Percentiles rank a stretch among this genome's conserved stretches.
These are phyloP conservation scores for Cladorrhinum sp. DNA, from an alignment of 2,329 filamentous ascomycete genomes.

Conservation along the genomic window DNA sequence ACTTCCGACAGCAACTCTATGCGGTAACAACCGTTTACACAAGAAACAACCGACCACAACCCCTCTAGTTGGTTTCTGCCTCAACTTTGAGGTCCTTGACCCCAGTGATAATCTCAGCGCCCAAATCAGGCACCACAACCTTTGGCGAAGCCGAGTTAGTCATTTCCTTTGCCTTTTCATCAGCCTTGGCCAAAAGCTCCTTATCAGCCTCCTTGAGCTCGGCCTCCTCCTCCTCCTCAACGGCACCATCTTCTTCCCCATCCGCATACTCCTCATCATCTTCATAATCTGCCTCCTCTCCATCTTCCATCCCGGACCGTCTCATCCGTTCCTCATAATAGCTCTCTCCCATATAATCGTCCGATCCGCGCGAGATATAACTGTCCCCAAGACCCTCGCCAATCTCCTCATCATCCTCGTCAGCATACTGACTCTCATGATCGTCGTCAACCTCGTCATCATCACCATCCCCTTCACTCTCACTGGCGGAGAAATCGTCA, in stretches of 20 bases:
- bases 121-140: constrained; percentile 42
- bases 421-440: constrained; percentile 33
- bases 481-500: constrained; percentile 84
- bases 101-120: constrained; percentile 59
- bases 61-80: constrained; percentile 32
- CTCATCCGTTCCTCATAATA: constrained; percentile 43
- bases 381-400: constrained; percentile 45
- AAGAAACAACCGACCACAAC: not conserved
- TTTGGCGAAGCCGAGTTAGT: constrained; percentile 12
- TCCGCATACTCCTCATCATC: constrained; percentile 32
- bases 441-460: constrained; percentile 36
- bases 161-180: constrained; percentile 19
- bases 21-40: constrained; percentile 5
- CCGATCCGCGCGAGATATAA: constrained; percentile 39
- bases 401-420: constrained; percentile 41
- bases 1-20: not conserved
- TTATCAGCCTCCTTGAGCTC: constrained; percentile 38
- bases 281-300: constrained; percentile 37
- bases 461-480: constrained; percentile 56
- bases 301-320: constrained; percentile 35
- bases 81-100: constrained; percentile 52
- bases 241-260: no score
- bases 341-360: constrained; percentile 41
- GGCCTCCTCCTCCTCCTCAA: constrained; percentile 36
- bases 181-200: constrained; percentile 25